Base-by-base conservation (phyloP, 768 basidiomycete species). In the Suillus subluteus region DNA sequence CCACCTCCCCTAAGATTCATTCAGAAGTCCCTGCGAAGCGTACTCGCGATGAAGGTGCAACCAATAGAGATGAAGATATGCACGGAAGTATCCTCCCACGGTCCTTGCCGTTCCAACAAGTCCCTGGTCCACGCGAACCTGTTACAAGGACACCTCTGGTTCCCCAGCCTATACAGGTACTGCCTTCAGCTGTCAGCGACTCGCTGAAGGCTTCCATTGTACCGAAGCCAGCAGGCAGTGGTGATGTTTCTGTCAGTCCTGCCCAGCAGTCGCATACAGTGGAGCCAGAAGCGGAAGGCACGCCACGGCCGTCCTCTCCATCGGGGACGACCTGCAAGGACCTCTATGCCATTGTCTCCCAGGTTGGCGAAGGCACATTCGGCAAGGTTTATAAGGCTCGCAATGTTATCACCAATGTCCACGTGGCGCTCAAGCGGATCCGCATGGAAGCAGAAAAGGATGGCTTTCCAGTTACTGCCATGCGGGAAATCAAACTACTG, bases 281-380 rank as follows among this genome's bases (percentile, higher is more conserved):
- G 6, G 79, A 75, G 37, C 69, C 41, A 3, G 75, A 75, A 11
- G 63, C 66, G 44, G 76, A 78, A 4, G 67, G 21, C 18, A 66
- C 65, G 16, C 73, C 78, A 15, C 75, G 75, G 38, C 69, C 77
- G 2, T 68, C 74, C 26, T 75, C 77, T 16, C 75, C 78, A 37
- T 73, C 71, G 26, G 26, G 67, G 2, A 66, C 72, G 18, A 74
- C 79, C 55, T 73, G 73, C 38, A 80, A 81, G 63, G 91, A 94
- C 66, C 75, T 95, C 23, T 99, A 98, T 77, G 86, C 88, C 62
- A 93, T 96, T 67, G 83, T 99, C 32, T 91, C 88, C 58, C 96
- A 98, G 73, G 98, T 99, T 54, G 98, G 98, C 13, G 97, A 99
- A 78, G 98, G 98, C 3, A 99, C 98, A 2, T 99, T 99, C 74